Percentiles rank a stretch among this genome's conserved stretches.
phyloP scores from a whole-genome alignment of 352 stramenopile genomes.

The Globisporangium apiculatum region DNA sequence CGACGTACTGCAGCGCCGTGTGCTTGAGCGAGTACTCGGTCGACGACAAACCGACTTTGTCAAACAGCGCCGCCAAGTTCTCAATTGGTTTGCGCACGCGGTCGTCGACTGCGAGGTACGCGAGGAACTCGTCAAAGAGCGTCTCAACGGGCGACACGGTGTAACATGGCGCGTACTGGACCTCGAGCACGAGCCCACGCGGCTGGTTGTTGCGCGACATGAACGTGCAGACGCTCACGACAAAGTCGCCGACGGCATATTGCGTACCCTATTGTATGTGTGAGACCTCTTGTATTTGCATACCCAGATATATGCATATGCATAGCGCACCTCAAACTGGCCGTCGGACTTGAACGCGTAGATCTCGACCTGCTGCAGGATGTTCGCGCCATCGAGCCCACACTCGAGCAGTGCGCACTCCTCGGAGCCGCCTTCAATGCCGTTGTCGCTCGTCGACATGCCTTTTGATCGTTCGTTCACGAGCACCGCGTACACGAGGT shows the following conservation, averaged over 20 bases:
- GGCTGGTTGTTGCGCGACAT: conserved; percentile 82
- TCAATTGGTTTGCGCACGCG: conserved; percentile 72
- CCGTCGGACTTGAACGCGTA: conserved; percentile 86
- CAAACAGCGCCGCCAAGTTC: conserved; percentile 52
- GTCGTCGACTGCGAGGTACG: conserved; percentile 58
- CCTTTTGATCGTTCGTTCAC: conserved; percentile 70
- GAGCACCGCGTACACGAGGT: conserved; percentile 78
- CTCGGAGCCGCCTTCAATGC: conserved; percentile 59
- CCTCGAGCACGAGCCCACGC: conserved; percentile 71
- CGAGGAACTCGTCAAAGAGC: conserved; percentile 80
- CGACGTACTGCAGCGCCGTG: conserved; percentile 84
- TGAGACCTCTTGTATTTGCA: too few relatives aligned
- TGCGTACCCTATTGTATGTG: conserved; percentile 43
- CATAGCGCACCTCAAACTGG: conserved; percentile 61
- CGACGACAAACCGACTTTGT: conserved; percentile 64
- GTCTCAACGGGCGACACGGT: conserved; percentile 66
- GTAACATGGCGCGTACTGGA: conserved; percentile 82
- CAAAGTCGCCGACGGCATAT: conserved; percentile 79
- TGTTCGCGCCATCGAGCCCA: conserved; percentile 75
- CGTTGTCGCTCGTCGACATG: conserved; percentile 55
- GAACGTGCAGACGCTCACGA: conserved; percentile 83
- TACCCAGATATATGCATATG: too few relatives aligned
- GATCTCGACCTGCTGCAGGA: conserved; percentile 85
- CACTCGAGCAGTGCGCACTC: conserved; percentile 80
- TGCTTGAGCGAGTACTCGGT: conserved; percentile 84